Percentiles rank a stretch among this genome's conserved stretches.
phyloP scores from a whole-genome alignment of 345 rosid species.

The Anastatica hierochuntica region DNA sequence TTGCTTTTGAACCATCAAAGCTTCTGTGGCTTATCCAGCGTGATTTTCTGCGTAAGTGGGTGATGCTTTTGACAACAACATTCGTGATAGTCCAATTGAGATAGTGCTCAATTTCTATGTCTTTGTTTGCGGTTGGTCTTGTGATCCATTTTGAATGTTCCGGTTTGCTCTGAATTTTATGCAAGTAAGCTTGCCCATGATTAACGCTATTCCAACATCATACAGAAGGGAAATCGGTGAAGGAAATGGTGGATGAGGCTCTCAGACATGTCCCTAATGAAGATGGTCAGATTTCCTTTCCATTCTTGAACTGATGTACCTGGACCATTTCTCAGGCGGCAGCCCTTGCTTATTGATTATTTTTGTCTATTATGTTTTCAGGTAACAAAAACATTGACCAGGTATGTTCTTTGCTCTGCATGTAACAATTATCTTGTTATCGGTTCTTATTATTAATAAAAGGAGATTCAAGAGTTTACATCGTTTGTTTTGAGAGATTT shows the following conservation, averaged over 20 bases:
- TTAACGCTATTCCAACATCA: conserved; percentile 12
- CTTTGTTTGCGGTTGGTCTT: neutral
- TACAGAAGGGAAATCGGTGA: conserved; percentile 86
- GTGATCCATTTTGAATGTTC: neutral
- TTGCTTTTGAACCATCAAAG: conserved; percentile 91
- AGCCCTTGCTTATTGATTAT: conserved; percentile 12
- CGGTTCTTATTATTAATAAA: neutral
- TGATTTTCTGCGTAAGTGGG: conserved; percentile 80
- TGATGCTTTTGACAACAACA: neutral
- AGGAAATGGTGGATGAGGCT: conserved; percentile 92
- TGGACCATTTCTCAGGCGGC: conserved; percentile 6
- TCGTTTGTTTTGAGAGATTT: no score
- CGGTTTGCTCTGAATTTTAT: neutral
- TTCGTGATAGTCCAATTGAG: no score
- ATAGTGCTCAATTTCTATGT: no score
- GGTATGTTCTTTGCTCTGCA: conserved; percentile 30
- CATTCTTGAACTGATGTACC: neutral
- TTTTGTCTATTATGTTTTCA: conserved; percentile 35
- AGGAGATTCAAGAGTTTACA: no score
- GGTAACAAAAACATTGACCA: conserved; percentile 78
- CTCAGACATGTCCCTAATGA: conserved; percentile 72
- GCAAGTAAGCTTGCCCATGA: neutral
- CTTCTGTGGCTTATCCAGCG: conserved; percentile 97
- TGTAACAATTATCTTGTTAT: neutral
- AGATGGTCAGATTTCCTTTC: conserved; percentile 43